Evolutionary conservation across 139 green algal genomes (phyloP).

Genomic region (Diplosphaera chodatii): DNA sequence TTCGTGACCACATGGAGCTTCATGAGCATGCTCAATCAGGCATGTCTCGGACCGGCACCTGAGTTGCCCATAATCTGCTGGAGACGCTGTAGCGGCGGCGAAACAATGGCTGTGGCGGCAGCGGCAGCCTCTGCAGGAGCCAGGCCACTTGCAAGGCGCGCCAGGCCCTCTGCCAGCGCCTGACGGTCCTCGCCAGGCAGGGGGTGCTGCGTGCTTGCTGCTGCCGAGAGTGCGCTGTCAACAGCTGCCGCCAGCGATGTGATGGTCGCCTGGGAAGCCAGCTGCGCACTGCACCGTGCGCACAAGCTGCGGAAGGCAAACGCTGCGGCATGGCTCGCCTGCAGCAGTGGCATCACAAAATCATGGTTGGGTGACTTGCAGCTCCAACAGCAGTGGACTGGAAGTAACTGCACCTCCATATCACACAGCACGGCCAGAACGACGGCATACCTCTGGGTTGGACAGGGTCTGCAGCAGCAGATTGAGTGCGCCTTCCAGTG

Average conservation of each 20-base stretch:
- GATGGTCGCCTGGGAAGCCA: not conserved
- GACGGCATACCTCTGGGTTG: slow-evolving; percentile 9
- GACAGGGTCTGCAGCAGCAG: slow-evolving; percentile 4
- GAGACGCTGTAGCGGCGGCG: slow-evolving; percentile 2
- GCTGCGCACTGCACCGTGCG: slow-evolving; percentile 4
- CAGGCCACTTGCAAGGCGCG: not conserved
- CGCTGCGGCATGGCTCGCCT: slow-evolving; percentile 6
- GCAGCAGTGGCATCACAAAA: too few relatives aligned
- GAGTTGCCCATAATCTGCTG: not conserved
- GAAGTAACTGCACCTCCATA: too few relatives aligned
- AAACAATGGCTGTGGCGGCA: not conserved
- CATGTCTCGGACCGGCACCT: not conserved
- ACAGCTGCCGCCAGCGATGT: not conserved
- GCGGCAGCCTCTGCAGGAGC: slow-evolving; percentile 3
- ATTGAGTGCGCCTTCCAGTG: slow-evolving; percentile 11
- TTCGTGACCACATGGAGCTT: too few relatives aligned
- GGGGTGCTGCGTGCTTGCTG: too few relatives aligned
- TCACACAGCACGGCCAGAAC: too few relatives aligned
- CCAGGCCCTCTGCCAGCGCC: slow-evolving; percentile 9
- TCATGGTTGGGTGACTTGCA: too few relatives aligned
- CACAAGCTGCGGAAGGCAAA: slow-evolving; percentile 17
- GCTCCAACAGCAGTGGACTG: too few relatives aligned
- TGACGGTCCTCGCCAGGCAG: slow-evolving; percentile 1
- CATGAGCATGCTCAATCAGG: too few relatives aligned
- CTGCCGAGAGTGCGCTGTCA: not conserved